phyloP scores from a whole-genome alignment of 2,329 filamentous ascomycete species.

The Stachybotrys chartarum region DNA sequence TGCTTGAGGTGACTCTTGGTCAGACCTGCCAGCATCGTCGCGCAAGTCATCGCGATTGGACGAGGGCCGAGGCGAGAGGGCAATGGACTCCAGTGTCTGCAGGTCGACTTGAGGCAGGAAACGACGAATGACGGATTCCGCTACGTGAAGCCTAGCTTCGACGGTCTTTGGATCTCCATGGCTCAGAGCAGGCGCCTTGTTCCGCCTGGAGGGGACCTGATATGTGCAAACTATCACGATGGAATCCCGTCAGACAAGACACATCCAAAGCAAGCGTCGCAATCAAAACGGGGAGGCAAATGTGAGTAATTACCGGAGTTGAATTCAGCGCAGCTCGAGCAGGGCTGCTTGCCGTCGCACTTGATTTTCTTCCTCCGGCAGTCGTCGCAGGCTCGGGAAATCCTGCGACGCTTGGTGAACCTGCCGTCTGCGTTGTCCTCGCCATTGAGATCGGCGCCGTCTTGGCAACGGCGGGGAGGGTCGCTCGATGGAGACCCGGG shows the following conservation, averaged over 20 bases:
- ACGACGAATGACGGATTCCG: neutral
- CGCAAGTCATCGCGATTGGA: neutral
- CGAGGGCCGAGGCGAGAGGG: neutral
- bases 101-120: neutral
- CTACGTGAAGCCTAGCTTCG: neutral
- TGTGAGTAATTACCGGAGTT: neutral
- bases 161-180: neutral
- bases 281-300: neutral
- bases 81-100: neutral
- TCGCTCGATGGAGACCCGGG: neutral
- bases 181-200: neutral
- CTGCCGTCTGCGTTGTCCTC: neutral
- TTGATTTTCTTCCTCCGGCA: constrained; percentile 2
- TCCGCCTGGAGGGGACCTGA: neutral
- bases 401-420: neutral
- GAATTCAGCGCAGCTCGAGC: constrained; percentile 1
- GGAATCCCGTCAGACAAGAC: neutral
- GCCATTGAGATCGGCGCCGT: neutral
- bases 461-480: neutral
- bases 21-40: neutral
- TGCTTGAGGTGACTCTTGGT: neutral
- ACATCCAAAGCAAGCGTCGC: neutral
- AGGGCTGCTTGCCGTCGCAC: constrained; percentile 1
- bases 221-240: neutral
- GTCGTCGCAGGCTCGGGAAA: neutral